Percentiles rank a stretch among this genome's conserved stretches.
phyloP scores from a whole-genome alignment of 2,329 filamentous ascomycete species.

The Phoma sp. region DNA sequence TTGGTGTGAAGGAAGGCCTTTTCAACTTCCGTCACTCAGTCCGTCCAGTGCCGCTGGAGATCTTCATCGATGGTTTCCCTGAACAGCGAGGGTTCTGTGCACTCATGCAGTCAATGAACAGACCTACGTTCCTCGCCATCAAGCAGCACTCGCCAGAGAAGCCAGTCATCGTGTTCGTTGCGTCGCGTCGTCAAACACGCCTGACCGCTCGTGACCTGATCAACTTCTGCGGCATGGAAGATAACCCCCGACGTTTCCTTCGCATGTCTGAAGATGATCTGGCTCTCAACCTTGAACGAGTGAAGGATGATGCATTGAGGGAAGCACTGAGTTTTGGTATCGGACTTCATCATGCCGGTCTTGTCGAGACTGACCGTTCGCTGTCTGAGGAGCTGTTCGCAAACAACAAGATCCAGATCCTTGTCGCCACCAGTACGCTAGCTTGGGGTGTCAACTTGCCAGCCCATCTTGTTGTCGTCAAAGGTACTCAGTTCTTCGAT shows the following conservation, averaged over 20 bases:
- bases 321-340: conserved; percentile 98
- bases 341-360: conserved; percentile 93
- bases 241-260: conserved; percentile 92
- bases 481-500: conserved; percentile 97
- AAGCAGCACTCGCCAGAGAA: conserved; percentile 96
- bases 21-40: conserved; percentile 99
- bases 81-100: conserved; percentile 95
- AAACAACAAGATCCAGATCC: conserved; percentile 97
- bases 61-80: conserved; percentile 97
- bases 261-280: conserved; percentile 95
- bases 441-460: conserved; percentile 99
- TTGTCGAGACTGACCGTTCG: conserved; percentile 92
- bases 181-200: conserved; percentile 91
- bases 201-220: conserved; percentile 96
- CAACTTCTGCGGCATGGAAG: conserved; percentile 98
- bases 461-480: conserved; percentile 95
- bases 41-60: conserved; percentile 91
- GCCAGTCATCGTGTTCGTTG: conserved; percentile 97
- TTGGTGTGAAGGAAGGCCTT: conserved; percentile 91
- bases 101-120: conserved; percentile 99
- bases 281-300: conserved; percentile 82
- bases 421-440: conserved; percentile 93
- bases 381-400: conserved; percentile 93
- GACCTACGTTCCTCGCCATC: conserved; percentile 94
- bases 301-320: conserved; percentile 90